Evolutionary conservation across 306 rosid genomes (phyloP), one percentile per base, ranked within the genome.

Genomic region (Trifolium subterraneum): DNA sequence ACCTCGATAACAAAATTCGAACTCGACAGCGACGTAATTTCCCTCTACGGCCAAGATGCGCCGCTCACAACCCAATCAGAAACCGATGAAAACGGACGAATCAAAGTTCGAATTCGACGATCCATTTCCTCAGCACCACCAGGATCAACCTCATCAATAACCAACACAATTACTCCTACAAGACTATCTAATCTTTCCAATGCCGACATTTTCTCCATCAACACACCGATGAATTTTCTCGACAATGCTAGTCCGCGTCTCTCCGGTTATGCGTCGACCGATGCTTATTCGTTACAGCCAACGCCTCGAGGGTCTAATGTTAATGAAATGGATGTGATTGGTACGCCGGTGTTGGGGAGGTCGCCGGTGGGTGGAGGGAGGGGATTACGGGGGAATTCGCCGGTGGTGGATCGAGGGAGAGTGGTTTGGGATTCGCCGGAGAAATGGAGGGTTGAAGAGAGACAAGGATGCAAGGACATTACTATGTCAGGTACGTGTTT

Each of bases 11-110:
- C 86, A 60, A 87, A 89, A 35, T 77, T 92, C 71, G 91, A 88
- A 8, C 81, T 92, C 1, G 98, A 92, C 69, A 88, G 88, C 22
- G 98, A 92, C 22, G 84, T 92, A n/a, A 87, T 90, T 79, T 92
- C 98, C 0, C 72, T 92, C 5, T 92, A 90, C 61, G 92, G 94
- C 9, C 81, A 88, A 7, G 94, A 90, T 16, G 8, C 65, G 1
- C 85, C 83, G 0, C 82, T 90, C 6, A 90, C 86, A 39, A 82
- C 98, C 0, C 94, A 87, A 50, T 87, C 98, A 0, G 92, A 86
- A 78, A 84, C 92, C 10, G 89, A 90, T 71, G 87, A 87, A 45
- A 84, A 86, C 10, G 98, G 96, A 8, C 66, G 66, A 9, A 64
- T 78, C 7, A 58, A 70, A 0, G 83, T 82, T 3, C 80, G 83